These are phyloP conservation scores for Metschnikowia peoriensis DNA, from an alignment of 805 yeast species.

Conservation along the genomic window DNA sequence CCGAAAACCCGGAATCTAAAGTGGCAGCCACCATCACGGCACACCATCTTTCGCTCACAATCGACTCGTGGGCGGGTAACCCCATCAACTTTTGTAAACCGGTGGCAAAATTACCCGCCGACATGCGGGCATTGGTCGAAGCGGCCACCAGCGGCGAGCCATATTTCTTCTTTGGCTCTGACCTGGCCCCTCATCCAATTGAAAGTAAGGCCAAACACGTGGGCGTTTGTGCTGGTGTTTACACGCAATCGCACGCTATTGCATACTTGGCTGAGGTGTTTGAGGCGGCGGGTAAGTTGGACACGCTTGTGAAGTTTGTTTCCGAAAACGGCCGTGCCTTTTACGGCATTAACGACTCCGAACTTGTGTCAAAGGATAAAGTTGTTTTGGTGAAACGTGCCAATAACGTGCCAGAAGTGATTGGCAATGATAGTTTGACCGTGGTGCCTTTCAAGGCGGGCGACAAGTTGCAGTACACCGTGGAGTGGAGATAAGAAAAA, in stretches of 20 bases:
- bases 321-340: conserved; percentile 69
- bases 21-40: conserved; percentile 96
- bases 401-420: conserved; percentile 56
- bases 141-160: conserved; percentile 94
- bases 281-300: conserved; percentile 60
- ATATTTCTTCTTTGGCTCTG: conserved; percentile 94
- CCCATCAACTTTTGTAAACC: conserved; percentile 96
- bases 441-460: conserved; percentile 88
- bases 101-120: conserved; percentile 89
- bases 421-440: conserved; percentile 44
- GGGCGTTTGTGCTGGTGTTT: conserved; percentile 98
- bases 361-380: conserved; percentile 42
- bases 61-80: conserved; percentile 96
- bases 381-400: conserved; percentile 55
- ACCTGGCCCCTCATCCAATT: conserved; percentile 95
- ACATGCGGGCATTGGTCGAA: conserved; percentile 70
- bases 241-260: conserved; percentile 79
- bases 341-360: conserved; percentile 54
- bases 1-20: conserved; percentile 31
- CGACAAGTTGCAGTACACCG: conserved; percentile 64
- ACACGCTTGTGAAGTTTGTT: conserved; percentile 70
- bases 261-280: conserved; percentile 86
- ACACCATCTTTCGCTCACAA: conserved; percentile 84
- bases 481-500: conserved; percentile 57
- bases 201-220: conserved; percentile 69